These are phyloP conservation scores for Cucurbita pepo DNA, from an alignment of 306 rosid genomes.

Conservation along the genomic window DNA sequence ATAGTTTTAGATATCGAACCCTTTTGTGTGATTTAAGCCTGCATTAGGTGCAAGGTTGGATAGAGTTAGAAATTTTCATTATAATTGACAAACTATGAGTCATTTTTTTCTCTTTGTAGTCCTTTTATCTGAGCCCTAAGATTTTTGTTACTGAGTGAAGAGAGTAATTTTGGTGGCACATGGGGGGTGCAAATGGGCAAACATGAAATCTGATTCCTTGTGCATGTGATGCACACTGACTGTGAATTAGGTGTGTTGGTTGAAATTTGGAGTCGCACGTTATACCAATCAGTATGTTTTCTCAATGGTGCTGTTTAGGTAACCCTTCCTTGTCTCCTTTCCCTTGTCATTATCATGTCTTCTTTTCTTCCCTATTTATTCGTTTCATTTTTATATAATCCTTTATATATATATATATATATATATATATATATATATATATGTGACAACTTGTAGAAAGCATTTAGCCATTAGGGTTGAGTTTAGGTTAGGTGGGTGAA, in stretches of 20 bases:
- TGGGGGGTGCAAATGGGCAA: neutral
- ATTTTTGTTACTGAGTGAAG: neutral
- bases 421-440: neutral
- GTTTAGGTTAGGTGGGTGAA: neutral
- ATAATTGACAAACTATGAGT: neutral
- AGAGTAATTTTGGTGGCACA: neutral
- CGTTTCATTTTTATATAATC: neutral
- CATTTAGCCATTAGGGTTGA: neutral
- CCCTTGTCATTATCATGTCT: slow-evolving; percentile 3
- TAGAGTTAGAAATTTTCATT: neutral
- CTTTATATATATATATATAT: neutral
- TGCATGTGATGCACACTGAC: slow-evolving; percentile 5
- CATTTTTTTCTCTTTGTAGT: neutral
- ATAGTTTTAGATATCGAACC: too few species aligned
- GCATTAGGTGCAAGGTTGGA: neutral
- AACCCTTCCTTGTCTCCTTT: slow-evolving; percentile 22
- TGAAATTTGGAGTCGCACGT: slow-evolving; percentile 18
- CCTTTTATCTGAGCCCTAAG: neutral
- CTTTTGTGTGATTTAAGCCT: neutral
- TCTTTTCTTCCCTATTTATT: neutral
- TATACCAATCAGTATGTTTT: slow-evolving; percentile 16
- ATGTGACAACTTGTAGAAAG: neutral
- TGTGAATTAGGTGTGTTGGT: neutral
- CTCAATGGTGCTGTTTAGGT: slow-evolving; percentile 14
- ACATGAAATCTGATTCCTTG: neutral